Evolutionary conservation across 225 moss, liverwort and hornwort genomes (phyloP).

Genomic region (Bryum argenteum): DNA sequence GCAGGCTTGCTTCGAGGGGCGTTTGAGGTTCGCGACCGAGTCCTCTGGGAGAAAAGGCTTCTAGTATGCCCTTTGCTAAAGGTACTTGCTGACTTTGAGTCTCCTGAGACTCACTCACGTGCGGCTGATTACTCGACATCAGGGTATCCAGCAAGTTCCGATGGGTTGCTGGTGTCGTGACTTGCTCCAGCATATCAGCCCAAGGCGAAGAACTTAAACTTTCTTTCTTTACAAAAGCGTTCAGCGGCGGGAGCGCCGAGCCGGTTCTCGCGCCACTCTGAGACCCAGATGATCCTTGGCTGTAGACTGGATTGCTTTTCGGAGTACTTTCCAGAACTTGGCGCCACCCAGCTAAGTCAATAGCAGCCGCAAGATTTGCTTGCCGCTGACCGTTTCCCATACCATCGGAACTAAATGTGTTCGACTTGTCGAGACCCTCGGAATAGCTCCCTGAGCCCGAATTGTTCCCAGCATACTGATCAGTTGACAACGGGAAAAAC

Average conservation of each 20-base stretch:
- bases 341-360: slow-evolving; percentile 43
- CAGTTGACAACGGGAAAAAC: slow-evolving; percentile 29
- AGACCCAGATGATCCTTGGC: slow-evolving; percentile 27
- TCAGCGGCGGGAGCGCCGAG: slow-evolving; percentile 25
- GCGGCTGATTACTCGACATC: slow-evolving; percentile 33
- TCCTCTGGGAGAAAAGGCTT: slow-evolving; percentile 72
- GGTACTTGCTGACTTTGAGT: slow-evolving; percentile 36
- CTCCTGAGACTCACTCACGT: slow-evolving; percentile 42
- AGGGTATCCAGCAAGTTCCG: slow-evolving; percentile 47
- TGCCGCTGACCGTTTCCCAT: slow-evolving; percentile 29
- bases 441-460: slow-evolving; percentile 20
- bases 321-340: slow-evolving; percentile 43
- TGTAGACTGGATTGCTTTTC: slow-evolving; percentile 22
- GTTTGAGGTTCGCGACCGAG: slow-evolving; percentile 83
- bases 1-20: slow-evolving; percentile 75
- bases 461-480: slow-evolving; percentile 22
- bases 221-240: slow-evolving; percentile 58
- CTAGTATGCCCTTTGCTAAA: slow-evolving; percentile 68
- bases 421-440: slow-evolving; percentile 23
- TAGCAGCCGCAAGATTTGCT: slow-evolving; percentile 27
- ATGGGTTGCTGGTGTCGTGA: slow-evolving; percentile 45
- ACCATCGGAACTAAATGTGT: slow-evolving; percentile 21
- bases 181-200: slow-evolving; percentile 62
- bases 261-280: slow-evolving; percentile 35
- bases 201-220: slow-evolving; percentile 51